A percentile compares a stretch with the other conserved stretches of the same genome.
These are phyloP conservation scores for Amanita bisporigera DNA, from an alignment of 1,284 basidiomycete species.

Conservation along the genomic window DNA sequence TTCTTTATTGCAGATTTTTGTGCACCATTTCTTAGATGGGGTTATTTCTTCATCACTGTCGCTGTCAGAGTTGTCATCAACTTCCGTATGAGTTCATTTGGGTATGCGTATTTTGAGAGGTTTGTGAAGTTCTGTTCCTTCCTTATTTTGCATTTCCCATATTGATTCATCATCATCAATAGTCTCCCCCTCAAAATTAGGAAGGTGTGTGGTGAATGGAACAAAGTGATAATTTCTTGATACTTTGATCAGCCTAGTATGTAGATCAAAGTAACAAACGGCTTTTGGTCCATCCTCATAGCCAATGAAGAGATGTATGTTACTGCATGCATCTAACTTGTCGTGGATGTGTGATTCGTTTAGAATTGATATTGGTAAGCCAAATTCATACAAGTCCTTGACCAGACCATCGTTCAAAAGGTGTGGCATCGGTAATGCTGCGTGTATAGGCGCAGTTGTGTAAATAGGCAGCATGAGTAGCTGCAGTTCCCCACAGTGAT, in stretches of 20 bases:
- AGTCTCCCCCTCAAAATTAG: no score
- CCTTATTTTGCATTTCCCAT: no score
- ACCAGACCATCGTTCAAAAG: conserved; percentile 19
- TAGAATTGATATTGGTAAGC: background rate
- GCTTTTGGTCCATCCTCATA: background rate
- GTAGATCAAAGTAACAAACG: background rate
- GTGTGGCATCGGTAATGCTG: conserved; percentile 8
- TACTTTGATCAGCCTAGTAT: background rate
- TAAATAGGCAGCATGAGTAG: conserved; percentile 23
- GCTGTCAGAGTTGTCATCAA: no score
- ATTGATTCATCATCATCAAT: no score
- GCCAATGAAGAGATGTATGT: background rate
- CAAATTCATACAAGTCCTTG: conserved; percentile 19
- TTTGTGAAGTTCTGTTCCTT: no score
- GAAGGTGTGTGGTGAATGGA: no score
- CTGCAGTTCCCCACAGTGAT: conserved; percentile 34
- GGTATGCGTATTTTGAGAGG: no score
- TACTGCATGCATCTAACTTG: background rate
- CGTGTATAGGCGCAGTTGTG: conserved; percentile 18
- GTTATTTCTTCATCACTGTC: no score
- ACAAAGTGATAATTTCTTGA: background rate
- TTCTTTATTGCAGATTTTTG: no score
- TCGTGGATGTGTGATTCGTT: background rate
- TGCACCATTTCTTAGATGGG: no score
- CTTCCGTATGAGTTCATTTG: no score